Conservation (phyloP, 192 early-diverging fungal genomes). For the Nowakowskiella sp. region DNA sequence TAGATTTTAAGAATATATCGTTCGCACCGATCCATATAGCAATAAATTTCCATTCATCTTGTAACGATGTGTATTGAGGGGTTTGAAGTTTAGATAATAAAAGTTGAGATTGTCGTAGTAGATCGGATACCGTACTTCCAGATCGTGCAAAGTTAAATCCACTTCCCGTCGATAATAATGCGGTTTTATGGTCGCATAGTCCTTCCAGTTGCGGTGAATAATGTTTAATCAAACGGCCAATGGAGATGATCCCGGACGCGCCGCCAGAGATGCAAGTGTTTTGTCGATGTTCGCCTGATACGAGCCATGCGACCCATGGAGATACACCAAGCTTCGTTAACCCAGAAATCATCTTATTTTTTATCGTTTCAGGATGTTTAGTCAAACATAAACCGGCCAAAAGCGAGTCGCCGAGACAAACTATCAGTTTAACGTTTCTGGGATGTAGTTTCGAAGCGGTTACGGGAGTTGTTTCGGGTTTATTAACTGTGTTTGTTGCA, state of each 20-base stretch:
- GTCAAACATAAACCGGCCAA: slow-evolving; percentile 7
- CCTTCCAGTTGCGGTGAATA: not conserved
- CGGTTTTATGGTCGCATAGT: slow-evolving; percentile 3
- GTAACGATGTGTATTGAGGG: too few species aligned
- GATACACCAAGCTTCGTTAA: not conserved
- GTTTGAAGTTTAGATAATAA: too few species aligned
- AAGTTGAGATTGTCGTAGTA: too few species aligned
- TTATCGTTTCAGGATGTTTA: not conserved
- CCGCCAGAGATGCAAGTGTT: slow-evolving; percentile 13
- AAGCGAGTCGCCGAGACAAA: slow-evolving; percentile 9
- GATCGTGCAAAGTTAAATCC: slow-evolving; percentile 5
- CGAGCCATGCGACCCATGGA: not conserved
- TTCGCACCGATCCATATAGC: slow-evolving; percentile 11
- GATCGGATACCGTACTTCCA: not conserved
- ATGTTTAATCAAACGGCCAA: slow-evolving; percentile 1
- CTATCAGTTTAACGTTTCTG: slow-evolving; percentile 3
- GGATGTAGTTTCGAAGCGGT: slow-evolving; percentile 1
- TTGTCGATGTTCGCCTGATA: slow-evolving; percentile 13
- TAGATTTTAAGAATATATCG: not conserved
- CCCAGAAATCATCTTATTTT: slow-evolving; percentile 8
- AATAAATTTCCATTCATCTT: not conserved
- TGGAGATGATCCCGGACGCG: not conserved
- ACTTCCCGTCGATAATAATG: slow-evolving; percentile 7
- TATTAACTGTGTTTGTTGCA: too few species aligned
- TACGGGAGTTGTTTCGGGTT: too few species aligned